Base-by-base conservation (phyloP, 2,329 filamentous ascomycete genomes). In the Curvularia sp. region DNA sequence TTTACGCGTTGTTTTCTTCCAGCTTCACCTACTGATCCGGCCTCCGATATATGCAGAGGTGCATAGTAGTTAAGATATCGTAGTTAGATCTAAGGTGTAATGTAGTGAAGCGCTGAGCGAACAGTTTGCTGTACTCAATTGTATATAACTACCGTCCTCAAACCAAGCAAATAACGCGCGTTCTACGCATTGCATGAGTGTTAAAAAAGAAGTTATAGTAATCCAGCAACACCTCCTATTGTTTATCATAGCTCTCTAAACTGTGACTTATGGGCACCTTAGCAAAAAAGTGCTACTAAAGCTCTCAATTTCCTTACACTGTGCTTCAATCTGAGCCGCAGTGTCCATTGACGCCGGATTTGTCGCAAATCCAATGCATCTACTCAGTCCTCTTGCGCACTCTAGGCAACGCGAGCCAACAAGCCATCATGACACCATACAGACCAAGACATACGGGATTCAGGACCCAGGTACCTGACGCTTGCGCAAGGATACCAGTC, bases 371-470 rank as follows among this genome's bases (percentile, higher is more conserved):
- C 27, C 52, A 42, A 36, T 12, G 23, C 8, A 1, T 30, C 53
- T 82, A 89, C 59, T 89, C 87, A 0, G 77, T 82, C 68, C 84
- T 83, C 84, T 90, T 91, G 59, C 77, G 77, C 39, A 80, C 72
- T 12, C 72, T 78, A 0, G 89, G 88, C 61, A 91, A 73, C 1
- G 75, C 77, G 52, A 82, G 86, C 89, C 89, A 92, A 62, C 86
- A 88, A 1, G 81, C 72, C 45, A 87, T 49, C 90, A 92, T 92
- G 3, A 83, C 79, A 1, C 75, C 80, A 75, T 89, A 91, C 57
- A 91, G 70, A 0, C 78, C 84, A 64, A 92, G 85, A 39, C 86
- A 88, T 60, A 92, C 86, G 0, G 89, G 88, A 77, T 82, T 79
- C 69, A 89, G 77, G 32, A 88, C 87, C 77, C 82, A 90, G 0